Conservation (phyloP, 345 rosid genomes). For the Citrus cavaleriei region DNA sequence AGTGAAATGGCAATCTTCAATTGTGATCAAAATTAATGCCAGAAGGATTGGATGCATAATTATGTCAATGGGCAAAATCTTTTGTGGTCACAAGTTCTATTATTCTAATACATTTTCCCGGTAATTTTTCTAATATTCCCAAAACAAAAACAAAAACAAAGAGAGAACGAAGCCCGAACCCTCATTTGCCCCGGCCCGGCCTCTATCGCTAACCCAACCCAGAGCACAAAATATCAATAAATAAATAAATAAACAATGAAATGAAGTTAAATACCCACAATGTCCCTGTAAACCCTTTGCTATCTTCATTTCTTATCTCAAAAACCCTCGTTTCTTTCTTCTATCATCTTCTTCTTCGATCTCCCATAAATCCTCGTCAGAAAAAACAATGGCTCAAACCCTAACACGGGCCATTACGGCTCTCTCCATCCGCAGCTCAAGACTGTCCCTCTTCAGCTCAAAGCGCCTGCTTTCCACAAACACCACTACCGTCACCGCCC, state of each 20-base stretch:
- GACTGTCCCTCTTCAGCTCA: constrained; percentile 22
- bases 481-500: constrained; percentile 20
- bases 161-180: not conserved
- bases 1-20: too few relatives aligned
- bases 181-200: too few relatives aligned
- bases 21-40: too few relatives aligned
- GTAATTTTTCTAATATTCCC: too few relatives aligned
- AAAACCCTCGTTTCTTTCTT: constrained; percentile 3
- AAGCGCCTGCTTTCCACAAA: constrained; percentile 40
- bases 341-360: not conserved
- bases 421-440: constrained; percentile 43
- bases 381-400: constrained; percentile 52
- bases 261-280: not conserved
- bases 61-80: too few relatives aligned
- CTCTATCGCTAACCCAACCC: too few relatives aligned
- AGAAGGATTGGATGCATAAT: too few relatives aligned
- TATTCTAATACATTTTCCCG: too few relatives aligned
- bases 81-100: too few relatives aligned
- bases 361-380: not conserved
- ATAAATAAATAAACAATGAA: not conserved
- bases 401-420: constrained; percentile 36
- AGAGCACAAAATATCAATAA: not conserved
- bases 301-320: not conserved
- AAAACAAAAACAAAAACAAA: too few relatives aligned
- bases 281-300: not conserved